phyloP scores from a whole-genome alignment of 495 filamentous ascomycete species.

The Trichocladium uniseriatum region DNA sequence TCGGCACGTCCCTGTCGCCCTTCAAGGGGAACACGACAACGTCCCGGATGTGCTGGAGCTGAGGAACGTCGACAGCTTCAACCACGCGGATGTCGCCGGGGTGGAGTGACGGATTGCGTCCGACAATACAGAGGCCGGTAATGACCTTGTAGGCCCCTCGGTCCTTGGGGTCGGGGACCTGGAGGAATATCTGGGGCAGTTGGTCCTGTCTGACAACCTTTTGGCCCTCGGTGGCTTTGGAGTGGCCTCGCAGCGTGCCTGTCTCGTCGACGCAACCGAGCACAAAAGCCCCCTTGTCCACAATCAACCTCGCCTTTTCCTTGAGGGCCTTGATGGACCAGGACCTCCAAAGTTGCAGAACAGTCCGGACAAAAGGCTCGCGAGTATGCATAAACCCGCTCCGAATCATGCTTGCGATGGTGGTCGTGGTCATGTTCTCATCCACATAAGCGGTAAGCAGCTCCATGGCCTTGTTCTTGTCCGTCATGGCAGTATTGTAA shows the following conservation, averaged over 20 bases:
- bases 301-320: conserved; percentile 79
- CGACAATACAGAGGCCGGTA: conserved; percentile 70
- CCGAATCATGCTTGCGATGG: conserved; percentile 61
- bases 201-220: conserved; percentile 32
- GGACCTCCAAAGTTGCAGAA: conserved; percentile 66
- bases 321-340: conserved; percentile 82
- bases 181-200: conserved; percentile 83
- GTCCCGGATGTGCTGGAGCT: conserved; percentile 64
- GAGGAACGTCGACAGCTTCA: conserved; percentile 65
- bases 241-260: conserved; percentile 59
- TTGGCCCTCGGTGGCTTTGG: conserved; percentile 13
- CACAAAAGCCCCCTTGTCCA: conserved; percentile 76
- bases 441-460: conserved; percentile 71
- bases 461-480: conserved; percentile 51
- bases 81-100: conserved; percentile 89
- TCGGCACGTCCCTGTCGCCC: conserved; percentile 75
- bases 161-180: conserved; percentile 51
- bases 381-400: conserved; percentile 64
- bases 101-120: conserved; percentile 90
- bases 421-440: conserved; percentile 69
- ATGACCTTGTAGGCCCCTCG: conserved; percentile 52
- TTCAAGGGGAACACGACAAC: conserved; percentile 79
- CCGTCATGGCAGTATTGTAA: conserved; percentile 58
- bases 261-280: conserved; percentile 90
- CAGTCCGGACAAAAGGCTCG: conserved; percentile 75